Base-by-base conservation (phyloP, 1,284 basidiomycete species). In the Trichosporon coremiiforme region DNA sequence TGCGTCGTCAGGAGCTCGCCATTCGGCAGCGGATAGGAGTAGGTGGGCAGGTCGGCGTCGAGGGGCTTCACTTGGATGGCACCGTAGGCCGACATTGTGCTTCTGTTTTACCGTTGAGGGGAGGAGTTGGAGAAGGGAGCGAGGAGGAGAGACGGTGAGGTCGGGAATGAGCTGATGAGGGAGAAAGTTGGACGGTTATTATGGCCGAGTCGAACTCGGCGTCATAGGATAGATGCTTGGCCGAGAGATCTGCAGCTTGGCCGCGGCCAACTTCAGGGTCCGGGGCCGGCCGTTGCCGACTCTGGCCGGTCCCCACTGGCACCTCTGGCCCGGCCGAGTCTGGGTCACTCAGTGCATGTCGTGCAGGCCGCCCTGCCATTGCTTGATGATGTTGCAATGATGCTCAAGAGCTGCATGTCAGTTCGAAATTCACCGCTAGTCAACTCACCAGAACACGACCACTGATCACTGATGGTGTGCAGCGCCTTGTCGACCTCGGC, bases 1-100 rank as follows among this genome's bases (percentile, higher is more conserved):
- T 92, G 87, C 15, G 91, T 84, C 2, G 87, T 75, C 82, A 84
- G 75, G 25, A 78, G 70, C 12, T 77, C 71, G 12, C 79, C 75
- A 50, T 76, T 71, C 22, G 76, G 77, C 53, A 83, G 38, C 53
- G 75, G 68, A 71, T 79, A 82, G 10, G 76, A 73, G n/a, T 73
- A 82, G 75, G 84, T 69, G 2, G 84, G 82, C 5, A 87, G 80
- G 22, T 75, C 65, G 4, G 75, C 79, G 29, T 71, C 57, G n/a
- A 68, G 72, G 9, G 64, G 68, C 8, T 81, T 75, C 0, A 80
- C 75, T 55, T 79, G 70, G 66, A 87, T 84, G 0, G 84, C 76
- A 25, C 87, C 87, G 79, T 88, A 88, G 2, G 87, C 86, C 2
- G 70, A 71, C 76, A 79, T 79, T 12, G 25, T 67, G 63, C 4